phyloP scores from a whole-genome alignment of 768 basidiomycete species.

The Scleroderma bovista region DNA sequence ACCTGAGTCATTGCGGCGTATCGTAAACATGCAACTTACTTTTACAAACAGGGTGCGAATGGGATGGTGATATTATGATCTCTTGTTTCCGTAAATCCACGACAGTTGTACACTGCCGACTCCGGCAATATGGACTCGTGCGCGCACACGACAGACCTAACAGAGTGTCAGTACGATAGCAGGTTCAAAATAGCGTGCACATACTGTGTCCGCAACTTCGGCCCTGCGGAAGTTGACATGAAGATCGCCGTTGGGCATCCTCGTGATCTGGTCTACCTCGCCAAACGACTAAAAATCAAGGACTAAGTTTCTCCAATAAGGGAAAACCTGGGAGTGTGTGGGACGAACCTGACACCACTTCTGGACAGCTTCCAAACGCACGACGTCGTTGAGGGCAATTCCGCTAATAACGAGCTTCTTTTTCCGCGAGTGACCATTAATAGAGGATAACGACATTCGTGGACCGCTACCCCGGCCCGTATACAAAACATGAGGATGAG shows the following conservation, averaged over 20 bases:
- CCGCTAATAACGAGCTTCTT: conserved; percentile 69
- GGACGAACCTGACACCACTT: conserved; percentile 69
- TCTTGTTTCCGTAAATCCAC: conserved; percentile 57
- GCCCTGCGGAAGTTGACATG: conserved; percentile 68
- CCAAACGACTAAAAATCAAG: conserved; percentile 55
- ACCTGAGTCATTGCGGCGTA: conserved; percentile 2
- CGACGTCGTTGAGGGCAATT: conserved; percentile 51
- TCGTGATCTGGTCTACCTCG: conserved; percentile 63
- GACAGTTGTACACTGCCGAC: conserved; percentile 77
- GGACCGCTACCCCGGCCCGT: conserved; percentile 15
- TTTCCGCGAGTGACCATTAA: conserved; percentile 40
- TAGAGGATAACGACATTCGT: conserved; percentile 28
- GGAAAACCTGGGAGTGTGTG: background rate
- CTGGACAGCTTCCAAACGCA: conserved; percentile 62
- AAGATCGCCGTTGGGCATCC: conserved; percentile 75
- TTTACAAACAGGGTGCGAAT: conserved; percentile 18
- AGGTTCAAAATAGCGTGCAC: conserved; percentile 18
- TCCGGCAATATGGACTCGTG: conserved; percentile 65
- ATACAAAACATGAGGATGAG: conserved; percentile 27
- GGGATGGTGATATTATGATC: conserved; percentile 17
- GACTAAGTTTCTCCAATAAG: conserved; percentile 6
- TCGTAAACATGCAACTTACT: conserved; percentile 7
- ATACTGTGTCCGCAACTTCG: conserved; percentile 76
- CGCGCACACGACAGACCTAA: conserved; percentile 75
- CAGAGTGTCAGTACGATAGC: conserved; percentile 2